Evolutionary conservation across 495 filamentous ascomycete species (phyloP), one percentile per base, ranked within the genome.

Genomic region (Hypomontagnella submonticulosa): DNA sequence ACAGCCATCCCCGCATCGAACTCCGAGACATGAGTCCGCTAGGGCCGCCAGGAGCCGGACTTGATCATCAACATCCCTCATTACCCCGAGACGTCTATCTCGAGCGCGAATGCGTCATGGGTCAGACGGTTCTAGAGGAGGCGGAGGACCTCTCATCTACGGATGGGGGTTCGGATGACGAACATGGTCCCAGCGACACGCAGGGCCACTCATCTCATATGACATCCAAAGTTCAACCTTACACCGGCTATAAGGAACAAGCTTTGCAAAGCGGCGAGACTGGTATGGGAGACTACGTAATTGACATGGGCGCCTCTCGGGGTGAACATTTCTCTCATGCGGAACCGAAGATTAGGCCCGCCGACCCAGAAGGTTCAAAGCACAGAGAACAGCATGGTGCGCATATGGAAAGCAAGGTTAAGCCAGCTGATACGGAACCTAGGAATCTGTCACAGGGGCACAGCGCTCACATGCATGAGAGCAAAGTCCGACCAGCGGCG

Each of bases 41-140:
- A 34, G 63, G 55, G 1, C 74, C 68, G 30, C 41, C 68, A 11
- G 68, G 61, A 23, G 51, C 60, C 27, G 60, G 66, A 15, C 61
- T 53, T 34, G 65, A 70, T 2, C 64, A 60, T 49, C 43, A 63
- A 11, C 57, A 73, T 18, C 33, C 50, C 10, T 46, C 42, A 8
- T 63, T 71, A 19, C 66, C 66, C 5, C 61, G 47, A 1, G 57
- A 70, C 23, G 49, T 67, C 4, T 74, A 71, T 44, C 30, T 56
- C 12, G 72, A 71, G 43, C 64, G 60, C 16, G 70, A 70, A 47
- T 70, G 69, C 43, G 73, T 74, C 38, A 75, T 74, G 70, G 71
- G 70, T 19, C 73, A 75, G 61, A 74, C 71, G n/a, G 66, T 73
- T 11, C n/a, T 51, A 40, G 68, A 69, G 42, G 70, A 70, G 43